Evolutionary conservation across 805 yeast species (phyloP), one percentile per base, ranked within the genome.

Genomic region (Metschnikowia cubensis): DNA sequence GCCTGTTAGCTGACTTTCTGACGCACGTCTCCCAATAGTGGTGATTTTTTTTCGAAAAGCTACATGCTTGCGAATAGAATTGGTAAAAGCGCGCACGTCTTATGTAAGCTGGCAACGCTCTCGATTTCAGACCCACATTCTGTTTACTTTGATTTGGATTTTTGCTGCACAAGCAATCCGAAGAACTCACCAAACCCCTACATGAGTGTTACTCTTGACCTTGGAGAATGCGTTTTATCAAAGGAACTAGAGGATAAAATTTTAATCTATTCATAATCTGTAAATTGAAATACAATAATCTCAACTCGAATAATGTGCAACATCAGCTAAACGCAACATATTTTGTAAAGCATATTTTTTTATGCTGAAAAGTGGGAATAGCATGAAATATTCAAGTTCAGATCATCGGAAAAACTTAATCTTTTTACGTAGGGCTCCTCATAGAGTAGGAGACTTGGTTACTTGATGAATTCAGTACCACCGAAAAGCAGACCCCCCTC

Each of bases 361-460:
- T 70, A 63, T 6, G 62, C 67, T 36, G 45, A 54, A 8, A 62
- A 73, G 0, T 65, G 65, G 57, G 74, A 76, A 55, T 83, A 86
- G 87, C 74, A 76, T 1, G 11, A 73, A 20, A 54, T 80, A 36
- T 81, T 73, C 62, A 58, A 63, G 17, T 45, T 70, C 31, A 64
- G 86, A 35, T 56, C 66, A 3, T 54, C 62, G 3, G 45, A 46
- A 34, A 51, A 58, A 6, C 76, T 77, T 6, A 60, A 69, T 35
- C 52, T 82, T 3, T 73, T 65, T 50, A 75, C 83, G 0, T 81
- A 87, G 87, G 81, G 84, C 3, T 54, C 70, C 8, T 56, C 70
- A 13, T 51, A 60, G 14, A 62, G 66, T 35, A 79, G 80, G 6
- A 61, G 85, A 35, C 60, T 82, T 39, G 87, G 86, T 1, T 71